Conservation (phyloP, 257 asterid species). For the Primulina tabacum region DNA sequence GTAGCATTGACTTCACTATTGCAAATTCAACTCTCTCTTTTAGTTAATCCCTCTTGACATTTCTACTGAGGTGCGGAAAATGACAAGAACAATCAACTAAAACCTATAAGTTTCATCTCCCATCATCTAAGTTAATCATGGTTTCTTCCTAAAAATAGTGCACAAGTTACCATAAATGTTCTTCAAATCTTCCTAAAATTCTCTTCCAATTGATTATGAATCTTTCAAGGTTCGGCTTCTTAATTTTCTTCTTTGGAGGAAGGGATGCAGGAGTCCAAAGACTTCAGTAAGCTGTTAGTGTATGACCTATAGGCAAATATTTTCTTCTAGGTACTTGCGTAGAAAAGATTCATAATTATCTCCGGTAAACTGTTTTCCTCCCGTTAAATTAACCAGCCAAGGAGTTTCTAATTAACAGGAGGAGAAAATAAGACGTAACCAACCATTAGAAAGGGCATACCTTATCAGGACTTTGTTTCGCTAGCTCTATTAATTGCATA, state of each 20-base stretch:
- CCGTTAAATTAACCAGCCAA: constrained; percentile 16
- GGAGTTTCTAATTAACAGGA: not conserved
- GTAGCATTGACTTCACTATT: not conserved
- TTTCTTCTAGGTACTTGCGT: not conserved
- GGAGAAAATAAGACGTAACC: not conserved
- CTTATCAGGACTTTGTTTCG: constrained; percentile 80
- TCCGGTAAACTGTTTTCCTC: constrained; percentile 14
- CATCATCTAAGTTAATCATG: not conserved
- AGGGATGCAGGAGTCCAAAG: too few species aligned
- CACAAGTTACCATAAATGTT: not conserved
- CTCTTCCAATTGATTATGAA: not conserved
- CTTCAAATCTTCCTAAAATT: not conserved
- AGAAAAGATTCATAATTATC: constrained; percentile 16
- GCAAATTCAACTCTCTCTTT: not conserved
- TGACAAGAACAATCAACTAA: not conserved
- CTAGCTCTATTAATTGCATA: constrained; percentile 70
- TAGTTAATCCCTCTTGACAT: not conserved
- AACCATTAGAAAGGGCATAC: constrained; percentile 38
- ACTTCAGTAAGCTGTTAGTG: not conserved
- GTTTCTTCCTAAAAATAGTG: not conserved
- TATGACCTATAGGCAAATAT: too few species aligned
- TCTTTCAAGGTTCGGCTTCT: not conserved
- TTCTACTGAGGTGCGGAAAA: not conserved
- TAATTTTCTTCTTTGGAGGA: not conserved
- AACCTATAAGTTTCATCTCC: not conserved